Conservation (phyloP, 768 basidiomycete species). For the Rhodotorula kratochvilovae region DNA sequence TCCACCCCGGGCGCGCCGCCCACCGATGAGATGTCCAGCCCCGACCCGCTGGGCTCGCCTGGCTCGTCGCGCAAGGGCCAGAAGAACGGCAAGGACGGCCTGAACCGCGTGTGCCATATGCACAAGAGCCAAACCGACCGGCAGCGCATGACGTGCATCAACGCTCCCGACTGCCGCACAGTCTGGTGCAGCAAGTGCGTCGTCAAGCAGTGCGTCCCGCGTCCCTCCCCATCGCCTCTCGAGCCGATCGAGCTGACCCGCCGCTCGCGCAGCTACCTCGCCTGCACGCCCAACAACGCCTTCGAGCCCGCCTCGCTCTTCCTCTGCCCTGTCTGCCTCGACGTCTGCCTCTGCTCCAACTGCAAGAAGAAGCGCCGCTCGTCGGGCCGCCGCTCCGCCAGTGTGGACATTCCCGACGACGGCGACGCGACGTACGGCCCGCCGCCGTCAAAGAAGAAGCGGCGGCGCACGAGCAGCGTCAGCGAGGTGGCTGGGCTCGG, state of each 20-base stretch:
- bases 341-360: constrained; percentile 9
- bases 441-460: neutral
- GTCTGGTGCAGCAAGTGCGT: constrained; percentile 28
- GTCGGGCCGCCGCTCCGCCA: neutral
- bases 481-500: neutral
- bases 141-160: constrained; percentile 24
- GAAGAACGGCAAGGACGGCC: neutral
- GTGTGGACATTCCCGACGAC: neutral
- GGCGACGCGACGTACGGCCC: neutral
- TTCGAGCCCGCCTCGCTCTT: constrained; percentile 2
- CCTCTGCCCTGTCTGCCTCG: constrained; percentile 22
- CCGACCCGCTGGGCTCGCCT: neutral
- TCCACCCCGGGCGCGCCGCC: neutral
- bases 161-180: constrained; percentile 22
- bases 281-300: neutral
- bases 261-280: constrained; percentile 16
- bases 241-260: neutral
- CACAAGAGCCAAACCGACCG: constrained; percentile 22
- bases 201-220: constrained; percentile 21
- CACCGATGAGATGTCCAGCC: too few species aligned
- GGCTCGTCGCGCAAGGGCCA: neutral
- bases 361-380: constrained; percentile 18
- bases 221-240: neutral
- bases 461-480: neutral
- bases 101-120: constrained; percentile 32